Evolutionary conservation across 148 eudicot species (phyloP), one percentile per base, ranked within the genome.

Genomic region (Linanthus parryae): DNA sequence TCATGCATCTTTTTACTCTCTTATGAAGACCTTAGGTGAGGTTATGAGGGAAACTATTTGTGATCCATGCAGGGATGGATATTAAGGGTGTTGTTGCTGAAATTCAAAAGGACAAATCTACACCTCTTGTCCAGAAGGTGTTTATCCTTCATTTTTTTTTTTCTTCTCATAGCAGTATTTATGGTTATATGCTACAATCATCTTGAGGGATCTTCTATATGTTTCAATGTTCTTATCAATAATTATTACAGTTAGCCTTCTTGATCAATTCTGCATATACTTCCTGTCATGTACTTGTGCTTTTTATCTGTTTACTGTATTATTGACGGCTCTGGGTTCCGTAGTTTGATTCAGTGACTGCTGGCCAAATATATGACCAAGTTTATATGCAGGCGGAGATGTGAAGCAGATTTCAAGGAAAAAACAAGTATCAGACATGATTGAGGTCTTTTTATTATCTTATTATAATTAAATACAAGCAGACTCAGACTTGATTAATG

Each of bases 91-190:
- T 88, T 70, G 94, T 66, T 68, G 89, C 96, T 48, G 96, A 84
- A 67, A 73, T 88, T 66, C 82, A 59, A 45, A 81, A 84, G 75
- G 89, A 88, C 71, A 84, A 79, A 74, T 74, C 48, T 74, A 81
- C 98, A 44, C 83, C 96, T 79, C 95, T 91, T 77, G 96, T 87
- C 55, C 87, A 65, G 35, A 87, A 91, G 96, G 96, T 87, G 28
- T 11, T 31, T n/a, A n/a, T n/a, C n/a, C n/a, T n/a, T n/a, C n/a
- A n/a, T n/a, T 47, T 12, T 47, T 45, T 14, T 45, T 10, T 58
- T 57, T 62, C 19, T 48, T 33, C 20, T 35, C 22, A 28, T 27
- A 36, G 27, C 50, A 25, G 48, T 38, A 11, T 47, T 8, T 24
- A 20, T 44, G 9, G 41, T 24, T 54, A 40, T 53, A 37, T 59